Evolutionary conservation across 371 early-diverging fungal genomes (phyloP).

Genomic region (Thermomucor indicae-seudaticae): DNA sequence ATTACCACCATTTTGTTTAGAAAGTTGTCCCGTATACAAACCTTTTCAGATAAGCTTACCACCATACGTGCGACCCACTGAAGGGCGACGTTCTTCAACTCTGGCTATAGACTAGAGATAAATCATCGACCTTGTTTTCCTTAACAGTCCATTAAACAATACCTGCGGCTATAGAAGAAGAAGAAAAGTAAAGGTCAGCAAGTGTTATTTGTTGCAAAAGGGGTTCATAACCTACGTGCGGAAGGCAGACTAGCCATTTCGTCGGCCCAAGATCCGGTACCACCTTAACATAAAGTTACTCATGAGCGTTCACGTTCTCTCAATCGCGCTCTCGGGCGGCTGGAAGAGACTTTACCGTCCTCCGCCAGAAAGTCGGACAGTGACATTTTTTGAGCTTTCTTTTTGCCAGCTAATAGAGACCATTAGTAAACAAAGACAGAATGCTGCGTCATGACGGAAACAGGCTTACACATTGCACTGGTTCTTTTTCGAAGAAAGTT

Average conservation of each 20-base stretch:
- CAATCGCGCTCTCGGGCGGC: slow-evolving; percentile 3
- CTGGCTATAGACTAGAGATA: slow-evolving; percentile 8
- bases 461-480: background rate
- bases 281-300: slow-evolving; percentile 14
- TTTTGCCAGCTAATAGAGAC: slow-evolving; percentile 51
- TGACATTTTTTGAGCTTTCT: slow-evolving; percentile 76
- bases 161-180: slow-evolving; percentile 31
- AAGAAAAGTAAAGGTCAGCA: slow-evolving; percentile 4
- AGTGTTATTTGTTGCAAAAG: background rate
- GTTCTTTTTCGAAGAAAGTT: background rate
- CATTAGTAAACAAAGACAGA: background rate
- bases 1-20: background rate
- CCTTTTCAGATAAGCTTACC: background rate
- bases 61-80: slow-evolving; percentile 10
- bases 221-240: slow-evolving; percentile 67
- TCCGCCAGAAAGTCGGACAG: slow-evolving; percentile 76
- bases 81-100: background rate
- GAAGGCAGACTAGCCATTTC: slow-evolving; percentile 85
- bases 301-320: slow-evolving; percentile 3
- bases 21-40: background rate
- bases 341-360: slow-evolving; percentile 48
- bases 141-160: slow-evolving; percentile 12
- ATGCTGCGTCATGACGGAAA: background rate
- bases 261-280: slow-evolving; percentile 86
- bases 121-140: background rate